Percentiles rank a stretch among this genome's conserved stretches.
Conservation (phyloP, 1,284 basidiomycete genomes). For the Testicularia cyperi region DNA sequence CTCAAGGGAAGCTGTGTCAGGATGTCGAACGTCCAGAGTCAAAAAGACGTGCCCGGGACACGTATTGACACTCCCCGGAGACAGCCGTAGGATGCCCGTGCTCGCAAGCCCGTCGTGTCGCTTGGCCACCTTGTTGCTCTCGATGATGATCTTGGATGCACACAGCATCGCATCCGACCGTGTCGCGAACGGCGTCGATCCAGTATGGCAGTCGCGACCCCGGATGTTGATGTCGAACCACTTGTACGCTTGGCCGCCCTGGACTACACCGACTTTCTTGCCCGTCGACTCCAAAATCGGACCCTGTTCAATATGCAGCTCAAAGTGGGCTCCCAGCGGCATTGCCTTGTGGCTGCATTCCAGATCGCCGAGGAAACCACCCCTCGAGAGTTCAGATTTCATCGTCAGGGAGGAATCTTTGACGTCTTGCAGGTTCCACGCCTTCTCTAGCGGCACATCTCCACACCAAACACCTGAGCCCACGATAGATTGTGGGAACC, state of each 20-base stretch:
- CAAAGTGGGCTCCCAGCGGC: constrained; percentile 31
- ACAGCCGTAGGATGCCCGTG: constrained; percentile 30
- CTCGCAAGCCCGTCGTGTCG: constrained; percentile 17
- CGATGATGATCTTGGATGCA: constrained; percentile 27
- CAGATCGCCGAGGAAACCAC: constrained; percentile 19
- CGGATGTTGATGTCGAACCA: constrained; percentile 33
- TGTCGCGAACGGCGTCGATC: constrained; percentile 29
- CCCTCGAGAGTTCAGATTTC: constrained; percentile 26
- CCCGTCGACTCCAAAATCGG: constrained; percentile 26
- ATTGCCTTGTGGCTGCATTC: constrained; percentile 23
- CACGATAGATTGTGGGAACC: constrained; percentile 42
- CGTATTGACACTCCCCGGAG: constrained; percentile 32
- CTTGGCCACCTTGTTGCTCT: constrained; percentile 32
- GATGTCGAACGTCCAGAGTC: constrained; percentile 28
- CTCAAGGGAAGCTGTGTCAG: constrained; percentile 12
- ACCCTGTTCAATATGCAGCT: constrained; percentile 38
- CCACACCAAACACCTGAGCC: constrained; percentile 53
- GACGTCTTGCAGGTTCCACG: constrained; percentile 22
- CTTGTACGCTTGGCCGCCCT: constrained; percentile 33
- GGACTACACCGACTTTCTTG: constrained; percentile 24
- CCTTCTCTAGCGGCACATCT: constrained; percentile 25
- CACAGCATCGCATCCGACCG: constrained; percentile 34
- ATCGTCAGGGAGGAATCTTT: constrained; percentile 20
- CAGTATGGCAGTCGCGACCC: constrained; percentile 29
- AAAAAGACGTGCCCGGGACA: constrained; percentile 31